Evolutionary conservation across 257 asterid genomes (phyloP).

Genomic region (Gardenia jasminoides): DNA sequence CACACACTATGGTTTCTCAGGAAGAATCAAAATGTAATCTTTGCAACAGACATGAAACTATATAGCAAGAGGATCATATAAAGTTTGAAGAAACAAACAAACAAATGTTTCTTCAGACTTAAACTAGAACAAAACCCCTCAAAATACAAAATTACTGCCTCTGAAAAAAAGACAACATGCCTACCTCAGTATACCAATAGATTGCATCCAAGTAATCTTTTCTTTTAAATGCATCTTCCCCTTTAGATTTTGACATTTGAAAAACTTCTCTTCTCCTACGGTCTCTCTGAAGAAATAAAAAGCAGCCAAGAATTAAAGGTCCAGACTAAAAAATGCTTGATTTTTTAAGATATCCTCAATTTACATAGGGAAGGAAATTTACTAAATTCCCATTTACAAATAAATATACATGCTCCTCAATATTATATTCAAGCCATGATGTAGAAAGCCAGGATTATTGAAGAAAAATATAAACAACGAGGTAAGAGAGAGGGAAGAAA

Average conservation of each 20-base stretch:
- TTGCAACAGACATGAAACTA: not conserved
- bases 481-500: not conserved
- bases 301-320: not conserved
- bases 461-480: too few relatives aligned
- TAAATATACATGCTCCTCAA: too few relatives aligned
- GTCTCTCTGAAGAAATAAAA: conserved; percentile 20
- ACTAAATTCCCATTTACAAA: not conserved
- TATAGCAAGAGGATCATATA: not conserved
- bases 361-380: not conserved
- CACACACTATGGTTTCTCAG: not conserved
- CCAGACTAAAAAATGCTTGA: not conserved
- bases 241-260: conserved; percentile 4
- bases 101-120: not conserved
- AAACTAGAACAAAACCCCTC: not conserved
- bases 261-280: not conserved
- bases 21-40: too few relatives aligned
- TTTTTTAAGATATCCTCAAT: too few relatives aligned
- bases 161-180: not conserved
- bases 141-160: not conserved
- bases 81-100: not conserved
- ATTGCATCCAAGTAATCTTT: conserved; percentile 26
- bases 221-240: conserved; percentile 11
- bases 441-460: too few relatives aligned
- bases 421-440: too few relatives aligned
- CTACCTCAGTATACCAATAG: conserved; percentile 32